Evolutionary conservation across 192 early-diverging fungal genomes (phyloP).

Genomic region (Umbelopsis sp.): DNA sequence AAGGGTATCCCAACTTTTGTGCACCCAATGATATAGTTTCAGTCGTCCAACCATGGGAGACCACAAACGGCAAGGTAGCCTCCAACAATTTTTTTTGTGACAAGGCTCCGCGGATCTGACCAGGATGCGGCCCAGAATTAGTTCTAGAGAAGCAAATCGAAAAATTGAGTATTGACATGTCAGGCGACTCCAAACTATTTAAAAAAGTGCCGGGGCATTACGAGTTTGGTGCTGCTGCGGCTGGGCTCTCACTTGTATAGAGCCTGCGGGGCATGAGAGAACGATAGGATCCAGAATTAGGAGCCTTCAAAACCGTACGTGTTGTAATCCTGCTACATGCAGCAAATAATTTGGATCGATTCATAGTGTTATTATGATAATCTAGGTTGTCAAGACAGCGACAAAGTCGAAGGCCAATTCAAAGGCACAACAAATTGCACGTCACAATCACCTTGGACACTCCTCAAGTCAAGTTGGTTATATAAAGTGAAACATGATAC

Average conservation of each 20-base stretch:
- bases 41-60: slow-evolving; percentile 76
- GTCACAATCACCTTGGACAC: neutral
- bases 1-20: slow-evolving; percentile 66
- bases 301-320: neutral
- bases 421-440: neutral
- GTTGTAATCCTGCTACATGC: neutral
- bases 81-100: slow-evolving; percentile 41
- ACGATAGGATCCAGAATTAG: neutral
- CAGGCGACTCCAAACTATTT: neutral
- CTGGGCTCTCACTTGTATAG: neutral
- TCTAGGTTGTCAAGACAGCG: too few relatives aligned
- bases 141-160: neutral
- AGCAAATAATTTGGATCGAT: neutral
- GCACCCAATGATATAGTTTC: slow-evolving; percentile 65
- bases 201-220: neutral
- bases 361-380: neutral
- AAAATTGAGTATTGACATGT: neutral
- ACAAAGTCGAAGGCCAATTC: neutral
- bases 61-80: slow-evolving; percentile 67
- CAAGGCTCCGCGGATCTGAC: slow-evolving; percentile 43
- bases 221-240: neutral
- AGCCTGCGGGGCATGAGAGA: neutral
- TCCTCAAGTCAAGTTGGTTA: too few relatives aligned
- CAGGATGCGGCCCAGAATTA: neutral
- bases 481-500: too few relatives aligned